Conservation (phyloP, 1,284 basidiomycete species). For the Pulveroboletus sp. region DNA sequence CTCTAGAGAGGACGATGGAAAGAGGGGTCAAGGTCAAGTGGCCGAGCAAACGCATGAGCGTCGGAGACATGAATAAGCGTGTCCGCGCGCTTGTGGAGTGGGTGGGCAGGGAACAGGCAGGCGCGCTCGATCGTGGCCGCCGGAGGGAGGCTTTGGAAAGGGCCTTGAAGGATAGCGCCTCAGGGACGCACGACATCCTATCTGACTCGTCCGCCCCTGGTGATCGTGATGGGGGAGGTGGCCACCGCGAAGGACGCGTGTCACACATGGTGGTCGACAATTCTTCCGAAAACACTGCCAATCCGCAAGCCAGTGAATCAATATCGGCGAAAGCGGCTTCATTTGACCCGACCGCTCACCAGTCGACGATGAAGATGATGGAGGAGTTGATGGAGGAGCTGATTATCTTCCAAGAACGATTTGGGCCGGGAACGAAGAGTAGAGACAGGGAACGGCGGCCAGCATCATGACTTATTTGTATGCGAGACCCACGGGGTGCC, state of each 20-base stretch:
- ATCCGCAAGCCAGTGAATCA: conserved; percentile 10
- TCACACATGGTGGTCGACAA: conserved; percentile 34
- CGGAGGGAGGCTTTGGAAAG: conserved; percentile 67
- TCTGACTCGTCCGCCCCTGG: conserved; percentile 12
- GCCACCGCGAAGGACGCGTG: conserved; percentile 13
- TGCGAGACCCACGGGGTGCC: conserved; percentile 2
- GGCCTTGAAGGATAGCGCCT: conserved; percentile 44
- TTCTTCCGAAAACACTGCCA: background rate
- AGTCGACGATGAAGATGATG: conserved; percentile 75
- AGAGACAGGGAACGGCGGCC: conserved; percentile 56
- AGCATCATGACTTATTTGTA: conserved; percentile 37
- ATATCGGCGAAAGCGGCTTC: conserved; percentile 5
- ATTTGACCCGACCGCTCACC: conserved; percentile 15
- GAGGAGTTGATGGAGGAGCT: conserved; percentile 87
- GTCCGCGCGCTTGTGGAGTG: conserved; percentile 91
- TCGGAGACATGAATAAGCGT: conserved; percentile 96
- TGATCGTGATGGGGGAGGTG: conserved; percentile 20
- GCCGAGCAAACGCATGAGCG: conserved; percentile 92
- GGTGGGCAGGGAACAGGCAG: conserved; percentile 83
- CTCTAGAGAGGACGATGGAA: conserved; percentile 67
- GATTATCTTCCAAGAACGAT: conserved; percentile 84
- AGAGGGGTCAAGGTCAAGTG: conserved; percentile 91
- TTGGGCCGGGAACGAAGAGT: conserved; percentile 61
- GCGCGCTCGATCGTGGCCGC: conserved; percentile 70
- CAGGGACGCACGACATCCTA: conserved; percentile 9